phyloP scores from a whole-genome alignment of 306 rosid species.

The Dalbergia cochinchinensis region DNA sequence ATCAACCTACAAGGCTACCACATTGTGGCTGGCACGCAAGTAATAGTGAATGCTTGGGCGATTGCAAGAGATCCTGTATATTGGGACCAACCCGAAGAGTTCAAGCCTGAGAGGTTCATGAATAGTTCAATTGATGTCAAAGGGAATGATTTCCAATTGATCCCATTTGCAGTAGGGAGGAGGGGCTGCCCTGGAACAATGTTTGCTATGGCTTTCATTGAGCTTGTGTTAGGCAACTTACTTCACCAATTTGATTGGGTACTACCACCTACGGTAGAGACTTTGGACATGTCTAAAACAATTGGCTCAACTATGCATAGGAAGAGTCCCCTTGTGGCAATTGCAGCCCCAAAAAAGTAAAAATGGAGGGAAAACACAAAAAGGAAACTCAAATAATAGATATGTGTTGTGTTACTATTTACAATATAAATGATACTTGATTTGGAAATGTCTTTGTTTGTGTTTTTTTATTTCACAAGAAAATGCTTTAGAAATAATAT shows the following conservation, averaged over 20 bases:
- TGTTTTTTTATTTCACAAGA: no score
- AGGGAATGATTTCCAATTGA: slow-evolving; percentile 44
- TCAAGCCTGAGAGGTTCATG: slow-evolving; percentile 51
- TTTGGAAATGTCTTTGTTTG: no score
- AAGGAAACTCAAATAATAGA: background rate
- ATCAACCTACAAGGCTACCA: slow-evolving; percentile 18
- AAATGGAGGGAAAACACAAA: no score
- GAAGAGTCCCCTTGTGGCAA: slow-evolving; percentile 48
- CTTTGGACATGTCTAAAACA: slow-evolving; percentile 53
- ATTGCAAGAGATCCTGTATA: slow-evolving; percentile 45
- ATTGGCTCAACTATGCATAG: slow-evolving; percentile 41
- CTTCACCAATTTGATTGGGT: slow-evolving; percentile 51
- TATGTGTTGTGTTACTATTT: background rate
- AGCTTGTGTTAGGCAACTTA: slow-evolving; percentile 47
- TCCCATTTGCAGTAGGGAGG: slow-evolving; percentile 51
- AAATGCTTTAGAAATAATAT: no score
- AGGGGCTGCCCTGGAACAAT: slow-evolving; percentile 47
- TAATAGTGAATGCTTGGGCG: slow-evolving; percentile 47
- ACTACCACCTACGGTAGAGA: slow-evolving; percentile 40
- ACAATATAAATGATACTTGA: no score
- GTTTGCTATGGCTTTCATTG: slow-evolving; percentile 36
- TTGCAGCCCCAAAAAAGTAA: background rate
- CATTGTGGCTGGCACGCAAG: slow-evolving; percentile 3
- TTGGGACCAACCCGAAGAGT: slow-evolving; percentile 47
- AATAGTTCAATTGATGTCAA: slow-evolving; percentile 41